Percentiles rank a stretch among this genome's conserved stretches.
These are phyloP conservation scores for Paspalum notatum DNA, from an alignment of 176 grass and related monocot species.

Conservation along the genomic window DNA sequence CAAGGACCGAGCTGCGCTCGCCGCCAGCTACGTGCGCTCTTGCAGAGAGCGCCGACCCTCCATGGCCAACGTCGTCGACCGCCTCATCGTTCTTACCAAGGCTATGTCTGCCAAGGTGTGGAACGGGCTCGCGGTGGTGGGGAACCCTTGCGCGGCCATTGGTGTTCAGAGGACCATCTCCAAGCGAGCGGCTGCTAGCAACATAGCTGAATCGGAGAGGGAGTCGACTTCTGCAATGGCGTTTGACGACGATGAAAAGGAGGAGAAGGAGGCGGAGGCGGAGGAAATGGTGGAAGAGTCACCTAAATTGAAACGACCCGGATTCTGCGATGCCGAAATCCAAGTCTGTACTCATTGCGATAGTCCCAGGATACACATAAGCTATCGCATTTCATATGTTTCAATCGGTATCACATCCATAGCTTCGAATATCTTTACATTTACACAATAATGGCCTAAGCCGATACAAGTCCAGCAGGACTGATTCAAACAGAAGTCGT, in stretches of 20 bases:
- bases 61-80: conserved; percentile 80
- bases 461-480: too few relatives aligned
- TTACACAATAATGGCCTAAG: too few relatives aligned
- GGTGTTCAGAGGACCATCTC: conserved; percentile 75
- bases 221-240: conserved; percentile 46
- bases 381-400: too few relatives aligned
- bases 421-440: too few relatives aligned
- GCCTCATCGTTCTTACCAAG: conserved; percentile 63
- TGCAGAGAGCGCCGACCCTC: conserved; percentile 76
- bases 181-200: conserved; percentile 46
- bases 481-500: too few relatives aligned
- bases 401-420: too few relatives aligned
- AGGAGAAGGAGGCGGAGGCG: conserved; percentile 36
- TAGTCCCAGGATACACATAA: too few relatives aligned
- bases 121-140: conserved; percentile 77
- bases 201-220: conserved; percentile 29
- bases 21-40: conserved; percentile 79
- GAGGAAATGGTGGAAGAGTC: conserved; percentile 47
- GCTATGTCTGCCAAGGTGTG: conserved; percentile 67
- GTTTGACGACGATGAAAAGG: conserved; percentile 56
- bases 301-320: too few relatives aligned
- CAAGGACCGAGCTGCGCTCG: conserved; percentile 72
- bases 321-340: too few relatives aligned
- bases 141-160: conserved; percentile 86
- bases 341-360: too few relatives aligned